Evolutionary conservation across 768 basidiomycete genomes (phyloP).

Genomic region (Rhodosporidiobolus sp.): DNA sequence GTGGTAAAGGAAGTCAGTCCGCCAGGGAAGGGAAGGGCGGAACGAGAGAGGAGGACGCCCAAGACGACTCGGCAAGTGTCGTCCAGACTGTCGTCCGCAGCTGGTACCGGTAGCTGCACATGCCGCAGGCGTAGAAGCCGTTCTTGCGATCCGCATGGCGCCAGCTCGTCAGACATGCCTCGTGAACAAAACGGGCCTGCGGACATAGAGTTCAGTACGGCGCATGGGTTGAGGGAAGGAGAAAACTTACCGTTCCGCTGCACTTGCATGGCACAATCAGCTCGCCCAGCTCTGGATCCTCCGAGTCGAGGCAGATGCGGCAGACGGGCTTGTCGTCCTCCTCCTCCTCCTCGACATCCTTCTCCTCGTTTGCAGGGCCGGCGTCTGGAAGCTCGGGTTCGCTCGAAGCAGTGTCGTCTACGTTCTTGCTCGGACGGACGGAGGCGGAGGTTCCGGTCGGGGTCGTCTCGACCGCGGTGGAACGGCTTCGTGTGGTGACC

Average conservation of each 20-base stretch:
- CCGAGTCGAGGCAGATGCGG: constrained; percentile 38
- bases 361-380: too few relatives aligned
- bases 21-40: too few relatives aligned
- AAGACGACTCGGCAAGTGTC: rapidly evolving
- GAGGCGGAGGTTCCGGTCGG: too few relatives aligned
- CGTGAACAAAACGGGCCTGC: constrained; percentile 5
- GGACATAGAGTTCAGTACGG: not conserved
- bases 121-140: not conserved
- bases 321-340: constrained; percentile 17
- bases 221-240: too few relatives aligned
- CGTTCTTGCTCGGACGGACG: too few relatives aligned
- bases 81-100: not conserved
- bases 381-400: too few relatives aligned
- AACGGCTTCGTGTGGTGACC: too few relatives aligned
- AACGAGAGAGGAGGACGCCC: not conserved
- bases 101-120: not conserved
- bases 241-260: constrained; percentile 1
- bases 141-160: not conserved
- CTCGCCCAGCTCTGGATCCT: constrained; percentile 28
- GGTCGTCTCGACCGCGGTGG: too few relatives aligned
- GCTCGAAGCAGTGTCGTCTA: too few relatives aligned
- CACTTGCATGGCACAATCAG: constrained; percentile 7
- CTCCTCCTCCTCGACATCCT: too few relatives aligned
- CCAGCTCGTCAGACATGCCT: not conserved
- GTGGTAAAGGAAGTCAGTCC: too few relatives aligned